Evolutionary conservation across 495 filamentous ascomycete genomes (phyloP).

Genomic region (Jackrogersella multiformis): DNA sequence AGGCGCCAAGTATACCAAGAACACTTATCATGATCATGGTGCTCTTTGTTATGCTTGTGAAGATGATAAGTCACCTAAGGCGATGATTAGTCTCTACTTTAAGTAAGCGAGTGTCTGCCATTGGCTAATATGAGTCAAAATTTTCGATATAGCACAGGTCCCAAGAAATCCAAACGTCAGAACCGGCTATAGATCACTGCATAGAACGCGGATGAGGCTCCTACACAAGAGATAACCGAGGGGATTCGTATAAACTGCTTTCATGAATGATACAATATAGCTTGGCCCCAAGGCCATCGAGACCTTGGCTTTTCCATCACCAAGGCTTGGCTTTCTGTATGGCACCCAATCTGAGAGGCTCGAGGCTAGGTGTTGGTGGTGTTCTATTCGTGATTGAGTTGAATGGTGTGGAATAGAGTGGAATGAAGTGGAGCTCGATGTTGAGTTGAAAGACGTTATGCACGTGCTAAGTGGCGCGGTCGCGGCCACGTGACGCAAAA

Average conservation of each 20-base stretch:
- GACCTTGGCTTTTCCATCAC: conserved; percentile 35
- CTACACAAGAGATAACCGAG: conserved; percentile 17
- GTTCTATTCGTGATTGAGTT: conserved; percentile 6
- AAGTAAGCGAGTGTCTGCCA: not conserved
- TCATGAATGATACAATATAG: conserved; percentile 1
- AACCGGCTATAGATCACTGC: conserved; percentile 9
- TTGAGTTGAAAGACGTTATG: not conserved
- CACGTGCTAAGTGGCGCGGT: conserved; percentile 15
- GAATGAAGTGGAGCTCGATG: conserved; percentile 10
- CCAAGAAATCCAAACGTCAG: conserved; percentile 38
- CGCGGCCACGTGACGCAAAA: conserved; percentile 28
- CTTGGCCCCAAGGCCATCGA: conserved; percentile 31
- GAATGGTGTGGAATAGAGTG: too few species aligned
- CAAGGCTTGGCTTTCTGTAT: conserved; percentile 28
- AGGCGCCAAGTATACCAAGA: conserved; percentile 41
- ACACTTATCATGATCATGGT: conserved; percentile 30
- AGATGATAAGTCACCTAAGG: conserved; percentile 24
- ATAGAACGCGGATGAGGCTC: conserved; percentile 35
- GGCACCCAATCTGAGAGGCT: conserved; percentile 17
- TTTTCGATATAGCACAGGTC: conserved; percentile 8
- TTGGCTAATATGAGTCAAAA: conserved; percentile 10
- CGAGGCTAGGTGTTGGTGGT: conserved; percentile 3
- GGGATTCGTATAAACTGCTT: conserved; percentile 10
- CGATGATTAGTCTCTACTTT: conserved; percentile 12
- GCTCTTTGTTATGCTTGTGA: conserved; percentile 15